Percentiles rank a stretch among this genome's conserved stretches.
These are phyloP conservation scores for Iodosphaeria phyllophila DNA, from an alignment of 2,329 filamentous ascomycete genomes.

Conservation along the genomic window DNA sequence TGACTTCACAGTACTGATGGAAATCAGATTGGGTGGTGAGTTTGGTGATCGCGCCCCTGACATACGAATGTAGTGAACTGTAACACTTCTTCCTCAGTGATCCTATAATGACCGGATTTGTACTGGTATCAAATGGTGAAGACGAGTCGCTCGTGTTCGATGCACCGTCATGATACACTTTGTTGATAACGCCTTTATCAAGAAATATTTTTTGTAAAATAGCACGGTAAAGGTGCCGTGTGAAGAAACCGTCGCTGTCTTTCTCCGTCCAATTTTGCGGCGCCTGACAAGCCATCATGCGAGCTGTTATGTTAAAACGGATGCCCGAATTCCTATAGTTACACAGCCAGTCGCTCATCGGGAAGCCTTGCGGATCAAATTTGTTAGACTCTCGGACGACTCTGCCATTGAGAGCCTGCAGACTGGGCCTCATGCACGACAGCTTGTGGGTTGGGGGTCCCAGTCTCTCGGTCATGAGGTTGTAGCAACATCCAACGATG, in stretches of 20 bases:
- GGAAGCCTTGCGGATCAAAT: conserved; percentile 83
- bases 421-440: conserved; percentile 51
- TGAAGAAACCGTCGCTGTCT: conserved; percentile 80
- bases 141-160: conserved; percentile 7
- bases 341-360: conserved; percentile 60
- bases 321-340: conserved; percentile 44
- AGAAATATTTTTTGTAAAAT: conserved; percentile 84
- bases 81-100: conserved; percentile 70
- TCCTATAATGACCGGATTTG: conserved; percentile 72
- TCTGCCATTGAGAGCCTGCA: conserved; percentile 49
- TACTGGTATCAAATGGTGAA: conserved; percentile 35
- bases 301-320: conserved; percentile 81
- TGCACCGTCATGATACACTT: conserved; percentile 24
- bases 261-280: conserved; percentile 73
- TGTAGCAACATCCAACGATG: conserved; percentile 97
- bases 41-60: conserved; percentile 65
- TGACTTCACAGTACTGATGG: conserved; percentile 36
- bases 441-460: conserved; percentile 77
- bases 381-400: conserved; percentile 48
- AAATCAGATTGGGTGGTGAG: conserved; percentile 39
- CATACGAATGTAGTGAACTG: conserved; percentile 53
- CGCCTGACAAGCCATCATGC: conserved; percentile 97
- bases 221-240: conserved; percentile 79
- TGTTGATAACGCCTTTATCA: conserved; percentile 59
- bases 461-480: conserved; percentile 78